Evolutionary conservation across 352 stramenopile genomes (phyloP).

Genomic region (Aphanomyces stellatus): DNA sequence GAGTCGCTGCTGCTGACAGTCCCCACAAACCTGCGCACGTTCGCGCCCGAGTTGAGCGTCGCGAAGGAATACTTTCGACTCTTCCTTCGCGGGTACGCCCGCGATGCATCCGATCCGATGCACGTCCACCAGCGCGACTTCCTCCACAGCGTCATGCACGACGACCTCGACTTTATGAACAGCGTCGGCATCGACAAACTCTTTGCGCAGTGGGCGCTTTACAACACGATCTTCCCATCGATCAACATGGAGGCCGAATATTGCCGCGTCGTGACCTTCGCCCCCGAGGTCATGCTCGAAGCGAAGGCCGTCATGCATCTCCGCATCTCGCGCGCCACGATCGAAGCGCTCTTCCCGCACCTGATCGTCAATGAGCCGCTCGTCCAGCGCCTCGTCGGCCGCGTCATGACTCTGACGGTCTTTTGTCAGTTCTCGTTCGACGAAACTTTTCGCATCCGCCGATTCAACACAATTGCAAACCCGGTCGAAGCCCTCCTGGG

Average conservation of each 20-base stretch:
- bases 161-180: constrained; percentile 11
- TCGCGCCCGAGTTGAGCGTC: not conserved
- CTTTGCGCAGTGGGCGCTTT: constrained; percentile 53
- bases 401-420: not conserved
- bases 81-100: not conserved
- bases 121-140: not conserved
- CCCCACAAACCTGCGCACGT: not conserved
- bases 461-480: not conserved
- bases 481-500: not conserved
- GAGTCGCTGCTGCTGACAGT: not conserved
- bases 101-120: not conserved
- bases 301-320: constrained; percentile 34
- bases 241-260: constrained; percentile 30
- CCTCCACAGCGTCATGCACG: constrained; percentile 3
- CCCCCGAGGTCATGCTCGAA: constrained; percentile 42
- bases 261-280: constrained; percentile 35
- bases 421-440: constrained; percentile 15
- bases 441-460: not conserved
- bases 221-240: constrained; percentile 42
- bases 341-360: constrained; percentile 61
- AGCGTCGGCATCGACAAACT: constrained; percentile 31
- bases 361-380: constrained; percentile 44
- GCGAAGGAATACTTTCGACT: constrained; percentile 9
- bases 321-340: constrained; percentile 39
- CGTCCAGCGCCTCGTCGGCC: constrained; percentile 43